Percentiles rank a stretch among this genome's conserved stretches.
Evolutionary conservation across 1,139 yeast genomes (phyloP).

Genomic region (Casaregolazyma suthepensis): DNA sequence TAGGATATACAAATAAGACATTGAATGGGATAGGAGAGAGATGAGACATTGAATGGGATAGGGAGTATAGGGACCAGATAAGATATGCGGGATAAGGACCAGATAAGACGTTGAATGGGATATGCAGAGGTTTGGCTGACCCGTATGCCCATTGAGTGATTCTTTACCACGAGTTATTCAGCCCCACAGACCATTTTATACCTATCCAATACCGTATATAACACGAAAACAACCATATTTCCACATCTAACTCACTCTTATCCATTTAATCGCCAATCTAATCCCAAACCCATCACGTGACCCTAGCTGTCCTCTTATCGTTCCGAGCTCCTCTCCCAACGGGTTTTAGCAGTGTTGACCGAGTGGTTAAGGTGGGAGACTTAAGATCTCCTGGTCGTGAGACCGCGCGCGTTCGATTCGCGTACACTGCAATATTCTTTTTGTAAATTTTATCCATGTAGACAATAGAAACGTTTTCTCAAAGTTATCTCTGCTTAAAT

Average conservation of each 20-base stretch:
- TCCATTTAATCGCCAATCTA: background rate
- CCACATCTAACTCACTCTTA: no score
- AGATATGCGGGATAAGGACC: no score
- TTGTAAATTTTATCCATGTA: background rate
- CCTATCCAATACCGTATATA: no score
- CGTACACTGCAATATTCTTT: slow-evolving; percentile 10
- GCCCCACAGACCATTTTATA: no score
- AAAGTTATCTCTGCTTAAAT: no score
- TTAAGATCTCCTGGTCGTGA: slow-evolving; percentile 12
- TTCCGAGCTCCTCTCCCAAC: background rate
- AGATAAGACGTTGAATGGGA: no score
- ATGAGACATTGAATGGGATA: no score
- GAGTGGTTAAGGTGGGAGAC: slow-evolving; percentile 12
- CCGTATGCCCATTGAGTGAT: no score
- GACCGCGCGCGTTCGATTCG: slow-evolving; percentile 13
- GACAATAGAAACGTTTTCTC: background rate
- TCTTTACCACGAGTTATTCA: no score
- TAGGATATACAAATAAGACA: background rate
- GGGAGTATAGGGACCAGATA: no score
- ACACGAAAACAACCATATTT: no score
- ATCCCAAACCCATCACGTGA: background rate
- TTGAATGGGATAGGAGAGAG: background rate
- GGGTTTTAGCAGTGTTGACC: slow-evolving; percentile 10
- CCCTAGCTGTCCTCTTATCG: background rate
- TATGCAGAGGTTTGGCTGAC: no score